A percentile compares a stretch with the other conserved stretches of the same genome.
Evolutionary conservation across 371 early-diverging fungal genomes (phyloP).

Genomic region (Coemansia sp.): DNA sequence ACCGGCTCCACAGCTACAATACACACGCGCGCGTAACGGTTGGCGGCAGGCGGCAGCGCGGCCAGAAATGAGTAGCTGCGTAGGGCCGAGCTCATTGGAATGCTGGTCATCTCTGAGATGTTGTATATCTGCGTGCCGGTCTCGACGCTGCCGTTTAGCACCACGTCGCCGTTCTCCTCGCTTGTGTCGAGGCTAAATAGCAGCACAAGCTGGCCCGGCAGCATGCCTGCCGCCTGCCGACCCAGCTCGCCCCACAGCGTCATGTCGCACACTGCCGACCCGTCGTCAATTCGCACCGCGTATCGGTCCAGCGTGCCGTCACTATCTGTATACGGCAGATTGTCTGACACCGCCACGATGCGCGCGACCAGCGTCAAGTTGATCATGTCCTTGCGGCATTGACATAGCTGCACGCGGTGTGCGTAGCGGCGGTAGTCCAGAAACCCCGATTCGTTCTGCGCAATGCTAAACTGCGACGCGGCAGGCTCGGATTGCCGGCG

Average conservation of each 20-base stretch:
- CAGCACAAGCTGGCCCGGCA: conserved; percentile 40
- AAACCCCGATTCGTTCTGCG: conserved; percentile 30
- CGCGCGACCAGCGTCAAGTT: conserved; percentile 30
- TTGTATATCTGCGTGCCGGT: conserved; percentile 14
- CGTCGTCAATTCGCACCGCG: conserved; percentile 28
- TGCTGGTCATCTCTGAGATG: conserved; percentile 22
- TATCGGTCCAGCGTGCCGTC: conserved; percentile 9
- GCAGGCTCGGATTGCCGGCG: background rate
- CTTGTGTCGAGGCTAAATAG: conserved; percentile 19
- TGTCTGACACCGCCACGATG: conserved; percentile 29
- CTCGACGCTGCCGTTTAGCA: conserved; percentile 35
- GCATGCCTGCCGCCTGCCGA: conserved; percentile 15
- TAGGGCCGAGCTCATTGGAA: conserved; percentile 26
- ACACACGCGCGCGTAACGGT: conserved; percentile 21
- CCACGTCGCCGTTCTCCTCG: conserved; percentile 24
- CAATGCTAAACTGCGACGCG: conserved; percentile 30
- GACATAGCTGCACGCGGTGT: conserved; percentile 23
- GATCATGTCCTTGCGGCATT: conserved; percentile 27
- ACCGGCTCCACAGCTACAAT: conserved; percentile 3
- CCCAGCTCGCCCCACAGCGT: conserved; percentile 41
- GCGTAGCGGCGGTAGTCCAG: conserved; percentile 40
- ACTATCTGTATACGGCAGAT: conserved; percentile 18
- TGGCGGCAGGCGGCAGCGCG: conserved; percentile 7
- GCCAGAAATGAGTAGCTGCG: conserved; percentile 21
- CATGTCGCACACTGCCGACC: conserved; percentile 22